These are phyloP conservation scores for Lojkania enalia DNA, from an alignment of 2,329 filamentous ascomycete species.

Conservation along the genomic window DNA sequence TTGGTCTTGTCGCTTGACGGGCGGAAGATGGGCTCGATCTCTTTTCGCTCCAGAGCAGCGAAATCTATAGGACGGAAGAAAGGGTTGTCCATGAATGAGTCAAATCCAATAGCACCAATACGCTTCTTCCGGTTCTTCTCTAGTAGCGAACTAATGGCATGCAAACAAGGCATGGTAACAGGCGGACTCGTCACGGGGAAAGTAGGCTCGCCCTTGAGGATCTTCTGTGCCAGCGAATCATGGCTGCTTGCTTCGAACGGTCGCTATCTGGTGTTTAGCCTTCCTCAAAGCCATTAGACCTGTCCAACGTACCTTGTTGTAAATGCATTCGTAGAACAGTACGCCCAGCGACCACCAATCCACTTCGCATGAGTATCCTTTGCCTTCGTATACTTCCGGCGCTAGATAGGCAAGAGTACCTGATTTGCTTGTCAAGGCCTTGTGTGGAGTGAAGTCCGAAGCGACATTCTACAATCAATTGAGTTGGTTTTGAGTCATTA, in stretches of 20 bases:
- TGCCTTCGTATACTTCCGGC: constrained; percentile 90
- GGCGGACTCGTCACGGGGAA: constrained; percentile 92
- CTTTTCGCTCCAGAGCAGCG: constrained; percentile 77
- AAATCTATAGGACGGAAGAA: constrained; percentile 92
- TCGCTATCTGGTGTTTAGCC: constrained; percentile 58
- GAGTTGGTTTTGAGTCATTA: constrained; percentile 29
- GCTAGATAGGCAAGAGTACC: constrained; percentile 94
- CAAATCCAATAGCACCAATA: constrained; percentile 80
- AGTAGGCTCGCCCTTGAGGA: constrained; percentile 78
- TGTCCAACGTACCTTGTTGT: constrained; percentile 77
- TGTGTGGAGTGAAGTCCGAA: constrained; percentile 83
- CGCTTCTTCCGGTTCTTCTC: constrained; percentile 78
- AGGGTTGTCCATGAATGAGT: constrained; percentile 82
- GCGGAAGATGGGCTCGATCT: constrained; percentile 86
- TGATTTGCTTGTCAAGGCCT: constrained; percentile 89
- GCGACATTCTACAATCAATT: constrained; percentile 77
- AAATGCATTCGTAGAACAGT: constrained; percentile 99
- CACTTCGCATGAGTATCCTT: constrained; percentile 84
- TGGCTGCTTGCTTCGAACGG: constrained; percentile 92
- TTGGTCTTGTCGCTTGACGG: constrained; percentile 98
- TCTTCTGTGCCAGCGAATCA: constrained; percentile 75
- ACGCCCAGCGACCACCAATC: constrained; percentile 99
- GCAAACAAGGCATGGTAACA: constrained; percentile 83
- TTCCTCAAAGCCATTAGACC: neutral
- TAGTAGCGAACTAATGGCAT: constrained; percentile 82